Evolutionary conservation across 192 early-diverging fungal genomes (phyloP).

Genomic region (Backusella westeae): DNA sequence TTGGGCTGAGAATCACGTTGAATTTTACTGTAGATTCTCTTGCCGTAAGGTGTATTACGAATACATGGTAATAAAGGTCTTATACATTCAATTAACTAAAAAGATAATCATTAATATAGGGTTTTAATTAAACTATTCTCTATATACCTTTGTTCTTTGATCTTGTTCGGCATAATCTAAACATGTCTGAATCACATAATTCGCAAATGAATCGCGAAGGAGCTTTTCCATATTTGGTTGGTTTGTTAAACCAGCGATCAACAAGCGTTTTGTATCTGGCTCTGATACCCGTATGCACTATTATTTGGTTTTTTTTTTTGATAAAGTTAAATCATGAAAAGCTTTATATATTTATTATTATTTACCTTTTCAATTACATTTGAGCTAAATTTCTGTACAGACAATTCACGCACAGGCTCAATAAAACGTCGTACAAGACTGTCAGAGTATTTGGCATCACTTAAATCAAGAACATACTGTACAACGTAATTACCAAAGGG

Average conservation of each 20-base stretch:
- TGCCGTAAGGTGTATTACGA: conserved; percentile 86
- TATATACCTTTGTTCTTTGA: conserved; percentile 57
- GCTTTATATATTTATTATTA: not conserved
- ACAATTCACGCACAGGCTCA: conserved; percentile 70
- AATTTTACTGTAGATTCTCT: conserved; percentile 83
- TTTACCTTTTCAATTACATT: conserved; percentile 90
- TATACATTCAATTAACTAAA: conserved; percentile 76
- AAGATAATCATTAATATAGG: not conserved
- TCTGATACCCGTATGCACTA: conserved; percentile 82
- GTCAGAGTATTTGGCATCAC: conserved; percentile 65
- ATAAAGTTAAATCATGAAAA: not conserved
- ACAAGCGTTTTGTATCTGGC: conserved; percentile 58
- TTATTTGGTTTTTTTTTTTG: not conserved
- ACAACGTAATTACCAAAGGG: conserved; percentile 94
- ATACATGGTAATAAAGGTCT: conserved; percentile 75
- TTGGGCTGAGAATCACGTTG: conserved; percentile 49
- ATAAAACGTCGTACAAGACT: conserved; percentile 72
- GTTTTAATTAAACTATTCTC: not conserved
- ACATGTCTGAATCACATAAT: conserved; percentile 90
- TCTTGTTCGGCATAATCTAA: conserved; percentile 75
- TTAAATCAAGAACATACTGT: conserved; percentile 86
- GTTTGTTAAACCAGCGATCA: conserved; percentile 78
- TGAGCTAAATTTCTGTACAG: conserved; percentile 89
- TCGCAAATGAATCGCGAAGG: conserved; percentile 83
- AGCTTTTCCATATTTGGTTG: conserved; percentile 74